These are phyloP conservation scores for Backusella westeae DNA, from an alignment of 192 early-diverging fungal species.

Conservation along the genomic window DNA sequence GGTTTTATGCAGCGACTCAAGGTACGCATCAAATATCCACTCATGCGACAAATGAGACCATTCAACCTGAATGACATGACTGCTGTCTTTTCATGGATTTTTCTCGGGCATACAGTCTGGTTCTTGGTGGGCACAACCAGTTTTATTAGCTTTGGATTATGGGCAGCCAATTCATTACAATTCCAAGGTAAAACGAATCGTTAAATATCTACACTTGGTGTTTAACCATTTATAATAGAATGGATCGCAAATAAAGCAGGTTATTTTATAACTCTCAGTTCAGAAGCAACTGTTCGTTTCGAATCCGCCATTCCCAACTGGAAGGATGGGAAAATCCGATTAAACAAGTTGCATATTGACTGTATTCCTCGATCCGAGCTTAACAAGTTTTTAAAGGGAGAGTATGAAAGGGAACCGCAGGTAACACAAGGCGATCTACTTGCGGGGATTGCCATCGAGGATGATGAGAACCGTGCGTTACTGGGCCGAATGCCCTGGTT, in stretches of 20 bases:
- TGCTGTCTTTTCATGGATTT: constrained; percentile 85
- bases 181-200: constrained; percentile 61
- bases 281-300: constrained; percentile 81
- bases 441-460: constrained; percentile 23
- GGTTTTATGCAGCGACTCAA: constrained; percentile 59
- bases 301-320: constrained; percentile 93
- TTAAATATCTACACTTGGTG: background rate
- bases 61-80: constrained; percentile 87
- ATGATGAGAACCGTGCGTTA: constrained; percentile 26
- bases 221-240: constrained; percentile 40
- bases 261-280: constrained; percentile 71
- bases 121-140: constrained; percentile 87
- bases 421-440: constrained; percentile 20
- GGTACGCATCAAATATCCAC: constrained; percentile 53
- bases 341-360: constrained; percentile 74
- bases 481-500: constrained; percentile 52
- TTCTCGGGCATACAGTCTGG: constrained; percentile 82
- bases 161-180: constrained; percentile 77
- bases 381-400: constrained; percentile 23
- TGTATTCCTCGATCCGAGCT: constrained; percentile 40
- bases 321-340: constrained; percentile 81
- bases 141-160: constrained; percentile 76
- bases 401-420: background rate
- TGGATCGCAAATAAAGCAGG: constrained; percentile 75
- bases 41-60: constrained; percentile 68